Conservation (phyloP, 2,329 filamentous ascomycete species). For the Cryphonectria carpinicola region DNA sequence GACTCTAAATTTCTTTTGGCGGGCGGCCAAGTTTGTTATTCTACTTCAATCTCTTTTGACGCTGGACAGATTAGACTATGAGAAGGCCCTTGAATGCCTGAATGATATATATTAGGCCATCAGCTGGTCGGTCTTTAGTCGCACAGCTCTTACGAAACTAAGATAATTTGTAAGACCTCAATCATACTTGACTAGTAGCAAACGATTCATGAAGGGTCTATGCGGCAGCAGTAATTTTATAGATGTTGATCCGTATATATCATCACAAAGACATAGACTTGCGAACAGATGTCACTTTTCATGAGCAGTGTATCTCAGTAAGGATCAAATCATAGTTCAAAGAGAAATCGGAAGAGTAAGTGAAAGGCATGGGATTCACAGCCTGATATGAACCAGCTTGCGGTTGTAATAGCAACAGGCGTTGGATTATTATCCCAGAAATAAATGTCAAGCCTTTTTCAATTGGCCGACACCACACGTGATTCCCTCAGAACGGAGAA, state of each 20-base stretch:
- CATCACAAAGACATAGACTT: too few relatives aligned
- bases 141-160: neutral
- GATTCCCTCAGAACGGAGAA: neutral
- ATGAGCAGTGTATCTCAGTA: too few relatives aligned
- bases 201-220: neutral
- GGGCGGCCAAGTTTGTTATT: neutral
- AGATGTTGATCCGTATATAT: too few relatives aligned
- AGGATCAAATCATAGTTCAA: too few relatives aligned
- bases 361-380: too few relatives aligned
- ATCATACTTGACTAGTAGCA: neutral
- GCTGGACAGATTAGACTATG: neutral
- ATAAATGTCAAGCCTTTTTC: neutral
- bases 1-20: neutral
- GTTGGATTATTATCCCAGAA: neutral
- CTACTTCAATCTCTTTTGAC: neutral
- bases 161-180: neutral
- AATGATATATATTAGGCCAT: neutral
- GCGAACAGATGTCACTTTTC: too few relatives aligned
- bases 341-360: too few relatives aligned
- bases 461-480: neutral
- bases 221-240: neutral
- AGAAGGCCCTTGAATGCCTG: neutral
- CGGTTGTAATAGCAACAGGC: neutral
- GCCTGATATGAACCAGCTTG: neutral
- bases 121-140: neutral